These are phyloP conservation scores for Panicum hallii DNA, from an alignment of 202 grass and related monocot genomes.

Conservation along the genomic window DNA sequence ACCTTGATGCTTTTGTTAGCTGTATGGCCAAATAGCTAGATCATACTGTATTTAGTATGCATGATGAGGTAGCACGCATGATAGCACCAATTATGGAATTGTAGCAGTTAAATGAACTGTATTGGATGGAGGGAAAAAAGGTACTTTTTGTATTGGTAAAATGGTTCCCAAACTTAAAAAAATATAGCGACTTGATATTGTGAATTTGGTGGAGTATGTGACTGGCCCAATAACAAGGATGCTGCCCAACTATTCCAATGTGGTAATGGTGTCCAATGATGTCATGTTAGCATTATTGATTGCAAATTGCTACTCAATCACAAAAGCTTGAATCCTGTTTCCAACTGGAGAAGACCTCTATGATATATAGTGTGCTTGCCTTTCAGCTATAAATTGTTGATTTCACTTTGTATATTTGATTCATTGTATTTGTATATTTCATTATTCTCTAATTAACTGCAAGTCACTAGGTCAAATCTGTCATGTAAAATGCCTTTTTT, in stretches of 20 bases:
- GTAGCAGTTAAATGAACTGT: neutral
- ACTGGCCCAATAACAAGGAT: neutral
- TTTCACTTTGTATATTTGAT: neutral
- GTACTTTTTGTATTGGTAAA: neutral
- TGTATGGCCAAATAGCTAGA: neutral
- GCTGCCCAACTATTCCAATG: neutral
- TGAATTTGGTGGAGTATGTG: neutral
- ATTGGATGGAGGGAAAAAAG: conserved; percentile 4
- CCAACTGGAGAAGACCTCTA: neutral
- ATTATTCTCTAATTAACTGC: neutral
- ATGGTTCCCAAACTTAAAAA: neutral
- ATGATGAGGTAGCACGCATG: neutral
- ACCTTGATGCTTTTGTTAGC: neutral
- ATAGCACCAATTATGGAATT: neutral
- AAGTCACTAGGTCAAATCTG: neutral
- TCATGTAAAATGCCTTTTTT: neutral
- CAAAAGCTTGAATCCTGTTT: neutral
- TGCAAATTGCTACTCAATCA: neutral
- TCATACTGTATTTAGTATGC: neutral
- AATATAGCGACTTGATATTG: neutral
- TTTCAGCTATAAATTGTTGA: neutral
- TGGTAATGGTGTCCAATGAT: neutral
- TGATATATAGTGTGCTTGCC: neutral
- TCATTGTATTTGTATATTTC: neutral
- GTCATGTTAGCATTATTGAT: conserved; percentile 13